Evolutionary conservation across 805 yeast genomes (phyloP).

Genomic region (Kazachstania kunashirensis): DNA sequence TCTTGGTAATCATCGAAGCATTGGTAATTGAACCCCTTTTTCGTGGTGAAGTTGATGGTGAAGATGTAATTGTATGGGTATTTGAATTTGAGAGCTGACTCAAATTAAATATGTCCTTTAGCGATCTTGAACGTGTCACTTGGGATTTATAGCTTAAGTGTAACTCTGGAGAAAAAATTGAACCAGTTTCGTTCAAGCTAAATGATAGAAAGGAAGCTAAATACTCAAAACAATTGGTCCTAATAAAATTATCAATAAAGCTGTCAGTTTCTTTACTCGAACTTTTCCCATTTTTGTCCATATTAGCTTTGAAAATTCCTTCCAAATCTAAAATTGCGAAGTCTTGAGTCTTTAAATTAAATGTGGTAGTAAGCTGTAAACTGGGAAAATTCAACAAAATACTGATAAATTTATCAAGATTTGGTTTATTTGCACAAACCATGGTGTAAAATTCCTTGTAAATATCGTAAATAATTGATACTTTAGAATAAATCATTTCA

Average conservation of each 20-base stretch:
- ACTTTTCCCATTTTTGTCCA: background rate
- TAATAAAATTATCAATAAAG: slow-evolving; percentile 12
- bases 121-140: slow-evolving; percentile 8
- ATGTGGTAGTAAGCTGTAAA: slow-evolving; percentile 4
- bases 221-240: slow-evolving; percentile 5
- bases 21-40: background rate
- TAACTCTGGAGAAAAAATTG: background rate
- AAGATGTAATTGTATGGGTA: background rate
- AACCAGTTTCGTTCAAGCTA: background rate
- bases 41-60: background rate
- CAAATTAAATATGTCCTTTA: slow-evolving; percentile 8
- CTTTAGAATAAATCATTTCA: slow-evolving; percentile 5
- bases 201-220: slow-evolving; percentile 1
- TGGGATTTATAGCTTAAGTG: slow-evolving; percentile 1
- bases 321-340: slow-evolving; percentile 9
- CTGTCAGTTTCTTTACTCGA: background rate
- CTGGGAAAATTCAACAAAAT: slow-evolving; percentile 18
- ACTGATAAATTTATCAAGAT: slow-evolving; percentile 15
- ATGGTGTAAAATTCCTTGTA: slow-evolving; percentile 8
- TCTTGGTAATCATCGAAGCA: background rate
- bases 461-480: slow-evolving; percentile 8
- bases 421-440: slow-evolving; percentile 9
- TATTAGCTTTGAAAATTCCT: background rate
- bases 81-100: slow-evolving; percentile 4
- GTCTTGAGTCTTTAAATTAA: slow-evolving; percentile 20